Percentiles rank a stretch among this genome's conserved stretches.
phyloP scores from a whole-genome alignment of 1,139 yeast genomes.

The Candida freyschussii region DNA sequence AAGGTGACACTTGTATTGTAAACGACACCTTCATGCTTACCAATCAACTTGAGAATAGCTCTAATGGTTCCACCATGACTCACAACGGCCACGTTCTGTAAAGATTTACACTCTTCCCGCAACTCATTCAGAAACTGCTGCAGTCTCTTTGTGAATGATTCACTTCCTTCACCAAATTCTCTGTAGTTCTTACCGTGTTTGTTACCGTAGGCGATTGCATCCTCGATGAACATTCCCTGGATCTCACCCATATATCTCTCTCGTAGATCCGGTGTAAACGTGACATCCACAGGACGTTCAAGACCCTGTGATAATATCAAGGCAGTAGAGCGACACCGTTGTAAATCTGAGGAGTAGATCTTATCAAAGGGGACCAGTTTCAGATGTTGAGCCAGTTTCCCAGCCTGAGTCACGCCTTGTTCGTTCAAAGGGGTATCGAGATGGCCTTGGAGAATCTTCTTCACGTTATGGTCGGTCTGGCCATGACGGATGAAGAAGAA shows the following conservation, averaged over 20 bases:
- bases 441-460: constrained; percentile 14
- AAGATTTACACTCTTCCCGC: constrained; percentile 33
- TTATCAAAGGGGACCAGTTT: constrained; percentile 42
- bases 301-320: constrained; percentile 11
- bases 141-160: constrained; percentile 46
- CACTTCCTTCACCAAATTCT: constrained; percentile 52
- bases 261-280: constrained; percentile 40
- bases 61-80: constrained; percentile 89
- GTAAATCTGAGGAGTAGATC: constrained; percentile 55
- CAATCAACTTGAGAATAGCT: constrained; percentile 40
- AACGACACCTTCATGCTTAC: constrained; percentile 44
- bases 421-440: constrained; percentile 52
- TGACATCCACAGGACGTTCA: constrained; percentile 18
- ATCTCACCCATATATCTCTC: constrained; percentile 79
- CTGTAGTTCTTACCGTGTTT: constrained; percentile 40
- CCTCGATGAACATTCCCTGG: constrained; percentile 68
- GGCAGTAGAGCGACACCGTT: constrained; percentile 48
- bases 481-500: constrained; percentile 16
- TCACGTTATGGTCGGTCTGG: constrained; percentile 15
- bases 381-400: constrained; percentile 37
- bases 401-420: constrained; percentile 55
- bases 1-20: constrained; percentile 70
- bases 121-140: constrained; percentile 43
- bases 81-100: constrained; percentile 54
- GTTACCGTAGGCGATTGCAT: constrained; percentile 56